Percentiles rank a stretch among this genome's conserved stretches.
phyloP scores from a whole-genome alignment of 2,329 filamentous ascomycete species.

The Talaromyces sp. region DNA sequence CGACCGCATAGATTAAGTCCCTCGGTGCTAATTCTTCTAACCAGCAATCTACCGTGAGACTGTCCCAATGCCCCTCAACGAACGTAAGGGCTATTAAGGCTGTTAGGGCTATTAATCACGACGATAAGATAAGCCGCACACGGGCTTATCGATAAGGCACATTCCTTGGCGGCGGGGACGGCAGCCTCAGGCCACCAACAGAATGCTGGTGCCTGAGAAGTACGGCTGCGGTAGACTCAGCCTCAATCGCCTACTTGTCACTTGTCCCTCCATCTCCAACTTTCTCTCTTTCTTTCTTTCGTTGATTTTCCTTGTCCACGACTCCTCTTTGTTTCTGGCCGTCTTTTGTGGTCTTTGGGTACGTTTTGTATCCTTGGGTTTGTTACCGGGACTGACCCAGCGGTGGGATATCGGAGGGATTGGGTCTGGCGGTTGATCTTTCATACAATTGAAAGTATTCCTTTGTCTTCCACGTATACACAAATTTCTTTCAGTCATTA shows the following conservation, averaged over 20 bases:
- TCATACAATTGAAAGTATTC: background rate
- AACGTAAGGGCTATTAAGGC: no score
- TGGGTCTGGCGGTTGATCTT: background rate
- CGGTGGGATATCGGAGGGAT: slow-evolving; percentile 8
- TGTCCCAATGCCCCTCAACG: no score
- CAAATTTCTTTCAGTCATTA: background rate
- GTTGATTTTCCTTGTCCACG: background rate
- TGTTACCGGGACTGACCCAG: background rate
- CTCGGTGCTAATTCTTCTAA: no score
- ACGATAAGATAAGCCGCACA: background rate
- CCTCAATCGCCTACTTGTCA: slow-evolving; percentile 13
- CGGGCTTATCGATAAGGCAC: background rate
- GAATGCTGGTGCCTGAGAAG: slow-evolving; percentile 22
- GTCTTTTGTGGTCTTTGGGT: background rate
- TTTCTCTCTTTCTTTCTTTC: background rate
- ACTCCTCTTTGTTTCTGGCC: background rate
- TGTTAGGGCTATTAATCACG: no score
- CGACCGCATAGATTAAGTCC: no score
- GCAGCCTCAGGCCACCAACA: background rate
- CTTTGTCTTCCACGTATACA: background rate
- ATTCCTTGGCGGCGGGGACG: background rate
- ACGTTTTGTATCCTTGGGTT: slow-evolving; percentile 1
- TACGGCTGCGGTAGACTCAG: slow-evolving; percentile 7
- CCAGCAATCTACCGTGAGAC: no score
- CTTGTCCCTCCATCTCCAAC: background rate